Evolutionary conservation across 345 rosid genomes (phyloP).

Genomic region (Syzygium grande): DNA sequence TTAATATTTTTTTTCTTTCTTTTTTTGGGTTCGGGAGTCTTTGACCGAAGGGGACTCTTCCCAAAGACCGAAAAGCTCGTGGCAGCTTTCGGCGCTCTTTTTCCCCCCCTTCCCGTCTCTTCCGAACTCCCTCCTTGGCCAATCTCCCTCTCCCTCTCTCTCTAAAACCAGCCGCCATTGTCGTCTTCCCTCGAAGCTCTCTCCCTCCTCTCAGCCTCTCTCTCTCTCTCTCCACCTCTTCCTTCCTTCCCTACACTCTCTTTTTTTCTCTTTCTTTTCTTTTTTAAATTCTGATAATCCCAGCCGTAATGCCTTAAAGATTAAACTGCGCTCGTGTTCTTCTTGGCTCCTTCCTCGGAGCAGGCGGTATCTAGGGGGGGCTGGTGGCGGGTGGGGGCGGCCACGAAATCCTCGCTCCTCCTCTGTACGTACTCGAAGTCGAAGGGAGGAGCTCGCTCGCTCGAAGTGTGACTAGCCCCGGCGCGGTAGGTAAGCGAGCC

Average conservation of each 20-base stretch:
- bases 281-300: too few relatives aligned
- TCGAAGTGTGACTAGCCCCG: too few relatives aligned
- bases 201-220: too few relatives aligned
- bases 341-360: background rate
- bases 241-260: background rate
- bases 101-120: background rate
- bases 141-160: background rate
- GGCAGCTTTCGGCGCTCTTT: slow-evolving; percentile 6
- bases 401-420: background rate
- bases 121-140: background rate
- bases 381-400: background rate
- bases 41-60: background rate
- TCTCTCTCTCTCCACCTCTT: background rate
- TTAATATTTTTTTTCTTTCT: too few relatives aligned
- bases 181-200: too few relatives aligned
- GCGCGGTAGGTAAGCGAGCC: background rate
- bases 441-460: too few relatives aligned
- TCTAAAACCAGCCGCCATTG: background rate
- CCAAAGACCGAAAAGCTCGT: background rate
- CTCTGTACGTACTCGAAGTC: background rate
- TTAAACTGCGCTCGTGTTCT: too few relatives aligned
- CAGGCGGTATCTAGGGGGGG: background rate
- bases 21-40: background rate
- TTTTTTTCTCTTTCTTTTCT: background rate
- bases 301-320: too few relatives aligned